Conservation (phyloP, 139 green algal species). For the Eudorina sp. region DNA sequence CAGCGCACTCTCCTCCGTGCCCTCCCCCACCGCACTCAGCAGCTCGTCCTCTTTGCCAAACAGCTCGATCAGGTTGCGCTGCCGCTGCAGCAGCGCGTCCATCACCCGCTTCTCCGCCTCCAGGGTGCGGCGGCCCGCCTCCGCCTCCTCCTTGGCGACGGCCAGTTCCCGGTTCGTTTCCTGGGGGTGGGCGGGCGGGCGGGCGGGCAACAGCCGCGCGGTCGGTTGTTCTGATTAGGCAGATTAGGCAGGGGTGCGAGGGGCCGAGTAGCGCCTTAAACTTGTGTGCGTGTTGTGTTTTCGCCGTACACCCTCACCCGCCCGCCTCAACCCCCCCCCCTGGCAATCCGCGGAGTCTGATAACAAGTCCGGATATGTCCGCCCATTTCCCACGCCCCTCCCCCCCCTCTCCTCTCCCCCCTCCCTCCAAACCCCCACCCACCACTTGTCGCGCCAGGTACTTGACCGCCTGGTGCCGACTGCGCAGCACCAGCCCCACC, state of each 20-base stretch:
- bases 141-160: conserved; percentile 36
- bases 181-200: neutral
- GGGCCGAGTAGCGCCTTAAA: too few relatives aligned
- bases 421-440: too few relatives aligned
- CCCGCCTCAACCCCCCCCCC: too few relatives aligned
- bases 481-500: conserved; percentile 48
- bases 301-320: too few relatives aligned
- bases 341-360: too few relatives aligned
- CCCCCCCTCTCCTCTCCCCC: neutral
- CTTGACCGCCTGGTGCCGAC: conserved; percentile 12
- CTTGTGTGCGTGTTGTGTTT: neutral
- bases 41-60: conserved; percentile 44
- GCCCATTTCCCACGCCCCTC: neutral
- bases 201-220: too few relatives aligned
- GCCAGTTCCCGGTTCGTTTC: conserved; percentile 22
- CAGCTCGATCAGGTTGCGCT: conserved; percentile 58
- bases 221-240: too few relatives aligned
- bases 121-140: conserved; percentile 5
- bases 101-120: conserved; percentile 54
- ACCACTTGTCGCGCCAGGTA: conserved; percentile 27
- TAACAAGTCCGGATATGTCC: too few relatives aligned
- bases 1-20: neutral
- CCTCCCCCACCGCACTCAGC: neutral
- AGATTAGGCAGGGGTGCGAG: too few relatives aligned
- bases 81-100: conserved; percentile 53